Percentiles rank a stretch among this genome's conserved stretches.
These are phyloP conservation scores for Piper betle DNA, from an alignment of 164 flowering plant species.

Conservation along the genomic window DNA sequence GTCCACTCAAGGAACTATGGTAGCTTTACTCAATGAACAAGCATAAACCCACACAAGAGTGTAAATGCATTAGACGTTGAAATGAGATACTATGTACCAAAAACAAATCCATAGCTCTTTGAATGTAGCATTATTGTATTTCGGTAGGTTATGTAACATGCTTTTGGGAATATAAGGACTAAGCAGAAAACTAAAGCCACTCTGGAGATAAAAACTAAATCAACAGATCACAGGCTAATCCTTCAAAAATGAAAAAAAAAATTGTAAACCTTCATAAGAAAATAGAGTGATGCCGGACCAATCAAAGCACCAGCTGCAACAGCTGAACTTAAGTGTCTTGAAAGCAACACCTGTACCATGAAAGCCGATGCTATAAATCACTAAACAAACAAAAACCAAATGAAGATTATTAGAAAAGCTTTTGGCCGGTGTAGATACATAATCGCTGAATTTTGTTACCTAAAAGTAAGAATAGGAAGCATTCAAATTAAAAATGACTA, in stretches of 20 bases:
- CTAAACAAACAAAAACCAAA: background rate
- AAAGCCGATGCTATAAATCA: background rate
- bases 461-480: background rate
- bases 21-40: too few relatives aligned
- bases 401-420: background rate
- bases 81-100: background rate
- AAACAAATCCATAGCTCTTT: background rate
- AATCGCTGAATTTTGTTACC: background rate
- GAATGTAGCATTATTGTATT: background rate
- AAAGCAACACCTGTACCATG: constrained; percentile 66
- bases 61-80: too few relatives aligned
- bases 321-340: constrained; percentile 38
- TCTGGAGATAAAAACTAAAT: background rate
- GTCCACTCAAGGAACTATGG: too few relatives aligned
- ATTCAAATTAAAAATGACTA: background rate
- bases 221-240: background rate
- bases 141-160: background rate
- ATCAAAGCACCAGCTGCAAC: constrained; percentile 79
- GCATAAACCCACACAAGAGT: too few relatives aligned
- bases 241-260: background rate
- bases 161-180: background rate
- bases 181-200: background rate
- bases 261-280: constrained; percentile 52
- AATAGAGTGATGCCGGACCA: constrained; percentile 74
- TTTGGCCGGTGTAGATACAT: background rate